Evolutionary conservation across 176 grass and related monocot species (phyloP).

Genomic region (Secale cereale): DNA sequence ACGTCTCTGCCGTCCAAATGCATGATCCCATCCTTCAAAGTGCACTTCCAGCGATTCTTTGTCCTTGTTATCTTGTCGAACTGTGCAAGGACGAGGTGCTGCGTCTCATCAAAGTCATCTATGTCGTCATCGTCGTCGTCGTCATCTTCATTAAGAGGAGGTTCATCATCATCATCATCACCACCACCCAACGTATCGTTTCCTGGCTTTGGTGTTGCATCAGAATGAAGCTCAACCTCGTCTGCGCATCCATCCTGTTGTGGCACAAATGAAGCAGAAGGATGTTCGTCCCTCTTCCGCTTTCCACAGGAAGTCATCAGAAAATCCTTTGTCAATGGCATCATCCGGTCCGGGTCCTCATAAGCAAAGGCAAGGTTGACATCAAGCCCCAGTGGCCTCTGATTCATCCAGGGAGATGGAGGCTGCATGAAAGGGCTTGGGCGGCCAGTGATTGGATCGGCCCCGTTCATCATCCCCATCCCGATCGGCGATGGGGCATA

Average conservation of each 20-base stretch:
- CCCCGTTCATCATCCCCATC: constrained; percentile 24
- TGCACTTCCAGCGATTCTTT: constrained; percentile 82
- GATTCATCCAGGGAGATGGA: constrained; percentile 77
- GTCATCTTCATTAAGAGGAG: constrained; percentile 74
- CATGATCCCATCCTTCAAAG: constrained; percentile 78
- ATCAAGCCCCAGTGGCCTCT: constrained; percentile 72
- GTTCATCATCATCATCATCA: constrained; percentile 68
- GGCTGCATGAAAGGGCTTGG: constrained; percentile 72
- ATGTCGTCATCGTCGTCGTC: constrained; percentile 51
- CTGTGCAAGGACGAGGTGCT: constrained; percentile 69
- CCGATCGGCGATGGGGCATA: constrained; percentile 80
- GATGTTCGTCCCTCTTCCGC: constrained; percentile 87
- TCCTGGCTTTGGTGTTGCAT: constrained; percentile 42
- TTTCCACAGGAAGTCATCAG: constrained; percentile 75
- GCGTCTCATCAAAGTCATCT: constrained; percentile 67
- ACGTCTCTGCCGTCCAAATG: constrained; percentile 67
- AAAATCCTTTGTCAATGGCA: constrained; percentile 67
- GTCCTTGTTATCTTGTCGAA: constrained; percentile 82
- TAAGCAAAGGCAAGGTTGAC: constrained; percentile 72
- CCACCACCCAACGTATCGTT: too few species aligned
- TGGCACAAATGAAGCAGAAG: constrained; percentile 73
- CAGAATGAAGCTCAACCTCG: constrained; percentile 17
- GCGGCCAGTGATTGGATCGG: constrained; percentile 53
- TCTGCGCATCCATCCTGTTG: constrained; percentile 94
- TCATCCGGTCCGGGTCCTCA: constrained; percentile 10